A percentile compares a stretch with the other conserved stretches of the same genome.
These are phyloP conservation scores for Patellifolia procumbens DNA, from an alignment of 179 eudicot species.

Conservation along the genomic window DNA sequence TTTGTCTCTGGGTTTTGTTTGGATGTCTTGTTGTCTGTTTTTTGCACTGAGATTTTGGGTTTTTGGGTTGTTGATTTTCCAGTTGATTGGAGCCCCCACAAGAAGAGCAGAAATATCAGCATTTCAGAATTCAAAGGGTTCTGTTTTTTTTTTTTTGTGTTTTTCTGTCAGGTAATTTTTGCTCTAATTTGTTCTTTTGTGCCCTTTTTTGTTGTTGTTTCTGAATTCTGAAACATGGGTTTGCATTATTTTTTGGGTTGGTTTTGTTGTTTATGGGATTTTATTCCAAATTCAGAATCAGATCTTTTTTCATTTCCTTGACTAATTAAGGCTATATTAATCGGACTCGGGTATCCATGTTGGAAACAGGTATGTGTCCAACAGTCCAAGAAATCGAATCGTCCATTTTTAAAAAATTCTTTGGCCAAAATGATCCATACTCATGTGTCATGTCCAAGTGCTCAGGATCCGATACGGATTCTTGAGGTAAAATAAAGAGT, in stretches of 20 bases:
- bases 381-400: too few species aligned
- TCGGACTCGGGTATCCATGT: too few species aligned
- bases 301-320: constrained; percentile 30
- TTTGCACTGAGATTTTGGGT: constrained; percentile 12
- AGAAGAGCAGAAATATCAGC: constrained; percentile 2
- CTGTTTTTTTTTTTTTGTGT: constrained; percentile 9
- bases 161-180: constrained; percentile 30
- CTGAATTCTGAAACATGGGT: constrained; percentile 11
- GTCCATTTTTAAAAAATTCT: too few species aligned
- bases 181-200: constrained; percentile 10
- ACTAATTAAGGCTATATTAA: constrained; percentile 5
- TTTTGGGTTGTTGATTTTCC: neutral
- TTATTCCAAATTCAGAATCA: constrained; percentile 21
- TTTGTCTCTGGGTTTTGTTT: neutral
- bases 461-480: too few species aligned
- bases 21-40: constrained; percentile 10
- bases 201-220: neutral
- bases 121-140: constrained; percentile 6
- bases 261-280: constrained; percentile 24
- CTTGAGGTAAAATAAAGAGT: too few species aligned
- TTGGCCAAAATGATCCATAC: too few species aligned
- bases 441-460: too few species aligned
- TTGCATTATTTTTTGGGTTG: neutral
- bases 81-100: constrained; percentile 14
- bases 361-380: too few species aligned